These are phyloP conservation scores for Neonectria hederae DNA, from an alignment of 2,329 filamentous ascomycete species.

Conservation along the genomic window DNA sequence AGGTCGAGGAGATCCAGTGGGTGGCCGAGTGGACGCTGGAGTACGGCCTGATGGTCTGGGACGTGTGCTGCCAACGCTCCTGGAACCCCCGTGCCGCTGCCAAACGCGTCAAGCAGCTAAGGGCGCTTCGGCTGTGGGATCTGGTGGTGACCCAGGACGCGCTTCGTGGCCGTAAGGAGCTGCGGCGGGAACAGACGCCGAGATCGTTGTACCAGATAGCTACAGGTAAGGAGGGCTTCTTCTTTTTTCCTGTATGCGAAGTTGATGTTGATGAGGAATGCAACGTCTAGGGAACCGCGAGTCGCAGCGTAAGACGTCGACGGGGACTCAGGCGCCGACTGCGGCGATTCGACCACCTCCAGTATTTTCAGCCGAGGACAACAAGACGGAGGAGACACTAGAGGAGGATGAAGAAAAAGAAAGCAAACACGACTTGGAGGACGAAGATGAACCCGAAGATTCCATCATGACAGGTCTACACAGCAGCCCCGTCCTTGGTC, in stretches of 20 bases:
- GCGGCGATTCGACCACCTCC: not conserved
- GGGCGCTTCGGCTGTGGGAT: constrained; percentile 33
- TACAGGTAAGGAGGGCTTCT: not conserved
- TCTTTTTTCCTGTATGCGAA: not conserved
- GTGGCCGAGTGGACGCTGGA: constrained; percentile 42
- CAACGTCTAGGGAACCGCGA: not conserved
- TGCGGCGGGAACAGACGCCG: constrained; percentile 25
- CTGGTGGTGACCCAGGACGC: constrained; percentile 36
- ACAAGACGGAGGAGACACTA: not conserved
- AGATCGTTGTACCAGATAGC: constrained; percentile 24
- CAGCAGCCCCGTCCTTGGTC: not conserved
- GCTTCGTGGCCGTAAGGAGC: constrained; percentile 22
- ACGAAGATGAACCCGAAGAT: not conserved
- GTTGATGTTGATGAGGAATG: constrained; percentile 1
- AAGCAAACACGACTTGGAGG: not conserved
- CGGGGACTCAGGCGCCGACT: not conserved
- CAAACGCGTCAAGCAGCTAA: constrained; percentile 28
- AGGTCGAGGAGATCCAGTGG: constrained; percentile 41
- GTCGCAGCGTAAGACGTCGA: not conserved
- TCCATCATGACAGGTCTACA: not conserved
- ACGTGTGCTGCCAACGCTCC: constrained; percentile 19
- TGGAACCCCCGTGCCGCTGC: constrained; percentile 11
- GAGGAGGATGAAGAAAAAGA: not conserved
- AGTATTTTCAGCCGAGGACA: not conserved
- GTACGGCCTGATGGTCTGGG: constrained; percentile 38